A percentile compares a stretch with the other conserved stretches of the same genome.
phyloP scores from a whole-genome alignment of 2,329 filamentous ascomycete genomes.

The Ophiostoma ulmi region DNA sequence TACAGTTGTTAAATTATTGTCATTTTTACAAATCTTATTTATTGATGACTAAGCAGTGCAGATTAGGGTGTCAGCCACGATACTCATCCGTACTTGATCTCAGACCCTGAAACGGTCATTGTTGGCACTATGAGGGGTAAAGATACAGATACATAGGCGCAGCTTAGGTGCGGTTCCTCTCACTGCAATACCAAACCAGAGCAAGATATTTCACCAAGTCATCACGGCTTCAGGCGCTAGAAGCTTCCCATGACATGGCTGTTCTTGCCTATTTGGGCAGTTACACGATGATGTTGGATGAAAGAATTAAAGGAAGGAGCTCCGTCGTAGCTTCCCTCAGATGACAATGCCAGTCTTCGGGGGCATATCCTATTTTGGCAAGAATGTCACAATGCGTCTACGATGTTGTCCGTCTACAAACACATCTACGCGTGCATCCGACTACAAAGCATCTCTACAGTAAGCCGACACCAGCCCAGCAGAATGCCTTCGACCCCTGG shows the following conservation, averaged over 20 bases:
- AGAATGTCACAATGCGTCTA: neutral
- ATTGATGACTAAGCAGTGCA: too few relatives aligned
- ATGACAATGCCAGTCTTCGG: neutral
- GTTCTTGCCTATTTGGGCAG: slow-evolving; percentile 5
- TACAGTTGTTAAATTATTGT: too few relatives aligned
- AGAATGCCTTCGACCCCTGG: neutral
- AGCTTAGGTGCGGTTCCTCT: too few relatives aligned
- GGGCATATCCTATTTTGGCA: neutral
- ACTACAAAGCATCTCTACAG: neutral
- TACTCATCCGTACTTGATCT: too few relatives aligned
- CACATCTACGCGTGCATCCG: neutral
- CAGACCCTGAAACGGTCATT: too few relatives aligned
- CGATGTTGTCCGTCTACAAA: neutral
- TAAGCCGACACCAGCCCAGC: neutral
- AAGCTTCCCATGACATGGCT: neutral
- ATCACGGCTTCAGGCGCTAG: neutral
- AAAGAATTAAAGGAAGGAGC: neutral
- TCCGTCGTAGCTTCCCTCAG: neutral
- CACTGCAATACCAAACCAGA: too few relatives aligned
- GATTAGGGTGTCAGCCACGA: too few relatives aligned
- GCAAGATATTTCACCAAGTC: too few relatives aligned
- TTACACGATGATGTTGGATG: neutral
- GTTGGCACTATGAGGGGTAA: too few relatives aligned
- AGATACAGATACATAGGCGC: too few relatives aligned
- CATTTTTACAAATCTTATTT: too few relatives aligned